Base-by-base conservation (phyloP, 768 basidiomycete species). In the Mycena sanguinolenta region DNA sequence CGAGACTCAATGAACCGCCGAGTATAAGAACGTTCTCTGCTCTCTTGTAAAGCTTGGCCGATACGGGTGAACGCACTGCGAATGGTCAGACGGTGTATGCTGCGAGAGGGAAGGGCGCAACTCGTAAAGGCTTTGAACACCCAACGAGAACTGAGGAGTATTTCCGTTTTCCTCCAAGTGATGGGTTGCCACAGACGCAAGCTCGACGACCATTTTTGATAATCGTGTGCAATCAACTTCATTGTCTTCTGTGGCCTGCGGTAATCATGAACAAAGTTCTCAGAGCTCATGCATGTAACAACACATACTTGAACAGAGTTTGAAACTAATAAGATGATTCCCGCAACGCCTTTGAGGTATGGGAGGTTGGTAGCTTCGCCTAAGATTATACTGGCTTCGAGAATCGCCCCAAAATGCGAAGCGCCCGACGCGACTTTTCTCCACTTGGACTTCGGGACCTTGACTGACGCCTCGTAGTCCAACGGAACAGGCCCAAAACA, bases 341-440 rank as follows among this genome's bases (percentile, higher is more conserved):
- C 73, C 16, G 73, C 73, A 23, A 74, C 55, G 54, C 73, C 73
- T 39, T 74, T 74, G 30, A 74, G 58, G 50, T 72, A 74, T 6
- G 73, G 68, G 30, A 74, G 65, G 53, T 74, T 72, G 14, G 67
- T 59, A 2, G 73, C 70, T 39, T 74, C 73, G 28, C 73, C 73
- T 1, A 74, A 57, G 4, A 72, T 58, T 30, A 73, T 58, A 23
- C 30, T 38, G 14, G 65, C 52, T 34, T 67, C 21, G 38, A 73
- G 65, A 10, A 70, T 65, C 14, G 68, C 49, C 23, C 38, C 23
- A 36, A 73, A 63, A 59, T 73, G 65, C 4, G 68, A 50, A 23
- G 72, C 65, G 21, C 61, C 69, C 13, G 72, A 73, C 8, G 57
- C 65, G 8, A 73, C 23, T 57, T 73, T 73, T 52, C 60, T 59